Evolutionary conservation across 169 alveolate genomes (phyloP), one percentile per base, ranked within the genome.

Genomic region (Plasmodium cynomolgi): DNA sequence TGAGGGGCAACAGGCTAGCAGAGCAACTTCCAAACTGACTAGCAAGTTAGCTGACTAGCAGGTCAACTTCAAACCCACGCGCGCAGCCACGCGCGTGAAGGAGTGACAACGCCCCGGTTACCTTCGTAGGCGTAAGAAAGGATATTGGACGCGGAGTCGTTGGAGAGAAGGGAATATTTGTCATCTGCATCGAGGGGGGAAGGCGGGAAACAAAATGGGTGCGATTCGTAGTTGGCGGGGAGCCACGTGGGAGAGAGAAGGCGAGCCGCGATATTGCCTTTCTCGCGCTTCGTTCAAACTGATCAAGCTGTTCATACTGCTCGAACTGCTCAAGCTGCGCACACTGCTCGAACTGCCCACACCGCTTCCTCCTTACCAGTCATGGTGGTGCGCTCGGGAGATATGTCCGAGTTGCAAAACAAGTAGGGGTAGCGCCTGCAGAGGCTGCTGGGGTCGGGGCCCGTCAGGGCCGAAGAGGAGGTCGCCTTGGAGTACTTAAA

Each of bases 91-190:
- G 13, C 0, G 54, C 15, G 13, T 41, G 54, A 41, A 41, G 54
- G 54, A 0, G 8, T 47, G 58, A 47, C 58, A 20, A 8, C 34
- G 29, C 15, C 33, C n/a, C 4, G 34, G n/a, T 75, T 85, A 85
- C 93, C 93, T 85, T 85, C 93, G n/a, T 85, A 85, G 58, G 41
- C 93, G 80, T 85, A 85, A 9, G 93, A 77, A 39, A 85, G 79
- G 26, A 77, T 33, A 26, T 85, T 50, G 77, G 93, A 44, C 50
- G 62, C 79, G 23, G 83, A 37, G 23, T 85, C 84, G 31, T 71
- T 84, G 23, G 93, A 85, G 31, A 56, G 68, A 7, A 85, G 23
- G 4, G 93, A 85, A 15, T 47, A 44, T 56, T 73, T 85, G 39
- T 85, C 93, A 74, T 85, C 93, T 85, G 81, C 0, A 17, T 26